Conservation (phyloP, 495 filamentous ascomycete species). For the Neurospora sublineolata region DNA sequence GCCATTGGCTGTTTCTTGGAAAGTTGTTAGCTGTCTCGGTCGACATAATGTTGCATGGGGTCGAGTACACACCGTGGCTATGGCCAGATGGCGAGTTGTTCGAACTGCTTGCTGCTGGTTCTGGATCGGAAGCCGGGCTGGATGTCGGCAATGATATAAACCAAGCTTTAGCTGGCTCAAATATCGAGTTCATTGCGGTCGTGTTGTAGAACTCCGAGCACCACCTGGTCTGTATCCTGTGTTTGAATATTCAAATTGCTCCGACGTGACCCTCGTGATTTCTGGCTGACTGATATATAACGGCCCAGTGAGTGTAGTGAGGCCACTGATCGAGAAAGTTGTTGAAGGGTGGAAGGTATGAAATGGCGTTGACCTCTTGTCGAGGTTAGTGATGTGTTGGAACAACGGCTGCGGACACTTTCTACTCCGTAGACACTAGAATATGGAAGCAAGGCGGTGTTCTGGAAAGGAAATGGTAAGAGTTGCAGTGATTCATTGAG, state of each 20-base stretch:
- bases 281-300: not conserved
- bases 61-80: not conserved
- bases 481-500: not conserved
- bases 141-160: not conserved
- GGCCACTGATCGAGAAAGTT: not conserved
- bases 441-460: not conserved
- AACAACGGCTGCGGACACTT: not conserved
- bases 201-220: not conserved
- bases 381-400: not conserved
- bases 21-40: not conserved
- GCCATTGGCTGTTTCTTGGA: not conserved
- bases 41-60: not conserved
- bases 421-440: not conserved
- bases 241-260: not conserved
- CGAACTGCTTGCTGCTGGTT: not conserved
- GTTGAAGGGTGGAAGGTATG: not conserved
- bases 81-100: not conserved
- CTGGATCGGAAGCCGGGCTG: not conserved
- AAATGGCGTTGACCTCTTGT: not conserved
- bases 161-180: not conserved
- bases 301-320: not conserved
- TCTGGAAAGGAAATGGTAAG: not conserved
- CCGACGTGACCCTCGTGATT: not conserved
- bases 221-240: not conserved
- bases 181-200: not conserved